Evolutionary conservation across 2,329 filamentous ascomycete species (phyloP), one percentile per base, ranked within the genome.

Genomic region (Podosphaera xanthii): DNA sequence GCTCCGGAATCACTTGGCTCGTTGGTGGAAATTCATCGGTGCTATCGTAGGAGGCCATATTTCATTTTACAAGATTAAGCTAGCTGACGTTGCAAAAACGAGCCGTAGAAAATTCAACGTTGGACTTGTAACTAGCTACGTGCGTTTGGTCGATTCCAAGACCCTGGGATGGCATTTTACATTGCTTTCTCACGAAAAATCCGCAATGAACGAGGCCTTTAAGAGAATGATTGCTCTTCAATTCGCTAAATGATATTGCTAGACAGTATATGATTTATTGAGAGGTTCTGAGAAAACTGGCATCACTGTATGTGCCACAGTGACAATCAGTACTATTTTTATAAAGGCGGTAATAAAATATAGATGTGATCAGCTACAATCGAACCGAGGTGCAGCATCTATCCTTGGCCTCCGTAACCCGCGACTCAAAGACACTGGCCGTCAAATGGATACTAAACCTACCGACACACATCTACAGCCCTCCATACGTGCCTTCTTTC

Each of bases 401-500:
- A 22, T 22, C 22, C 22, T 22, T 22, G 22, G 22, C 22, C 22
- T 1, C 22, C 22, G 22, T 22, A 22, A 22, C 22, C 22, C 22
- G 22, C 22, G 22, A 22, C 22, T 22, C 10, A 44, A 44, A 44
- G 40, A 6, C 10, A 12, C 10, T 44, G 40, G 4, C 10, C 40
- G 60, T 44, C 33, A 40, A 30, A 58, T 58, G 56, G 42, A 58
- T 3, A 48, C 22, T 5, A 36, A 35, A 2, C 14, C 52, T 7
- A 31, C 54, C 31, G 59, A 59, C 42, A 48, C 55, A 30, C 59
- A 59, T 42, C 53, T 66, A 33, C 77, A 82, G 66, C 70, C 75
- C 46, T 82, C 80, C 53, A 83, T 84, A 65, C 77, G 76, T 59
- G 81, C 78, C 59, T 84, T 83, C 71, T 83, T 84, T 69, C 73